Conservation (phyloP, 805 yeast species). For the Yamadazyma akitaensis region DNA sequence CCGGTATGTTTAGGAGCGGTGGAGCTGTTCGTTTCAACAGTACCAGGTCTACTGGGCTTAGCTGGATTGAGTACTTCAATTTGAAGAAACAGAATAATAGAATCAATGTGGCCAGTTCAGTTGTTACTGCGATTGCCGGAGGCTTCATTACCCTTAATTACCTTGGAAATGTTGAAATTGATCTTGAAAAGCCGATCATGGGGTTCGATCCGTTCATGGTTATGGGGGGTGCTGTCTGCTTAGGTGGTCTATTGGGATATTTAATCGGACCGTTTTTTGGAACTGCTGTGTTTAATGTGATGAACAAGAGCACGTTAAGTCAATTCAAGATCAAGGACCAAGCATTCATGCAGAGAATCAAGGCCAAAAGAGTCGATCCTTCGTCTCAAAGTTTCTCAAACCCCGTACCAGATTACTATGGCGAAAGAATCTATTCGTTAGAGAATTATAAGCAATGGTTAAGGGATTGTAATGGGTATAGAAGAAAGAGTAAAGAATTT, state of each 20-base stretch:
- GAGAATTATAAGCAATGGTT: constrained; percentile 92
- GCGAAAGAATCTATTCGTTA: constrained; percentile 88
- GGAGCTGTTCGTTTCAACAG: not conserved
- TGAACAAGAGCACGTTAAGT: constrained; percentile 44
- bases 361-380: constrained; percentile 85
- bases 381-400: constrained; percentile 83
- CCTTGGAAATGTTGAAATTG: constrained; percentile 78
- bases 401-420: constrained; percentile 98
- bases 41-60: constrained; percentile 23
- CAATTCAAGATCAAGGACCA: constrained; percentile 62
- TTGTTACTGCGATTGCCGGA: constrained; percentile 63
- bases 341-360: constrained; percentile 69
- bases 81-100: constrained; percentile 74
- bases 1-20: not conserved
- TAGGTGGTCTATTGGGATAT: constrained; percentile 75
- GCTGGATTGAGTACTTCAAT: constrained; percentile 79
- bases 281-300: constrained; percentile 58
- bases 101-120: constrained; percentile 65
- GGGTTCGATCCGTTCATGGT: constrained; percentile 91
- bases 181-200: constrained; percentile 77
- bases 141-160: constrained; percentile 68
- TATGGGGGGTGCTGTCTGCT: constrained; percentile 66
- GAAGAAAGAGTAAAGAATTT: constrained; percentile 76
- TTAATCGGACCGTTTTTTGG: constrained; percentile 82
- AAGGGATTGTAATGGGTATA: constrained; percentile 89